These are phyloP conservation scores for Castanopsis chinensis DNA, from an alignment of 306 rosid species.

Conservation along the genomic window DNA sequence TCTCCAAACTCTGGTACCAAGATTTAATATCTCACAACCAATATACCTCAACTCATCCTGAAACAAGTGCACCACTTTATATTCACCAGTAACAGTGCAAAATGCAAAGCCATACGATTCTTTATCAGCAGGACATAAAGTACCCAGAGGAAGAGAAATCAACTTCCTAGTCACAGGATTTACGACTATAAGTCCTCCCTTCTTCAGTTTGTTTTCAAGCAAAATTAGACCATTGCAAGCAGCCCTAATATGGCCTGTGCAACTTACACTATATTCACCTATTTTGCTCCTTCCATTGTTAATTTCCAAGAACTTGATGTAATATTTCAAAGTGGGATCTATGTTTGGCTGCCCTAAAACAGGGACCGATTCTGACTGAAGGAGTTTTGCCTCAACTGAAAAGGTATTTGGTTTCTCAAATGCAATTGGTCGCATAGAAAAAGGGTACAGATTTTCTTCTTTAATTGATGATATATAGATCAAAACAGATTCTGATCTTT, in stretches of 20 bases:
- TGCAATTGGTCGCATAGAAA: neutral
- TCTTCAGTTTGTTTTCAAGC: slow-evolving; percentile 41
- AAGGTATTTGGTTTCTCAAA: slow-evolving; percentile 19
- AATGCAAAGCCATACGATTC: slow-evolving; percentile 48
- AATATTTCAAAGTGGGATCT: neutral
- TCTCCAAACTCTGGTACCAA: slow-evolving; percentile 36
- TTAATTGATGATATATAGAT: slow-evolving; percentile 26
- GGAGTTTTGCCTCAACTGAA: slow-evolving; percentile 37
- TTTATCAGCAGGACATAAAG: slow-evolving; percentile 15
- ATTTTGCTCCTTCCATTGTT: slow-evolving; percentile 19
- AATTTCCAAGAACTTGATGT: slow-evolving; percentile 35
- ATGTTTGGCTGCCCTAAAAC: slow-evolving; percentile 16
- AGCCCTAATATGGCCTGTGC: slow-evolving; percentile 39
- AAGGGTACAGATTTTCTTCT: neutral
- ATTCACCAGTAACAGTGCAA: slow-evolving; percentile 22
- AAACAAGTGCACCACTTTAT: slow-evolving; percentile 55
- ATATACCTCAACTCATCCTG: slow-evolving; percentile 26
- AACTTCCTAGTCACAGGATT: slow-evolving; percentile 56
- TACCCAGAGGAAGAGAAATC: slow-evolving; percentile 43
- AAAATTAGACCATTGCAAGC: slow-evolving; percentile 50
- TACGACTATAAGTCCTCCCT: slow-evolving; percentile 37
- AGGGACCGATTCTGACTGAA: slow-evolving; percentile 21
- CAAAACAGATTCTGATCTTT: slow-evolving; percentile 44
- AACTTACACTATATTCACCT: slow-evolving; percentile 34
- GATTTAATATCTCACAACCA: slow-evolving; percentile 40